A percentile compares a stretch with the other conserved stretches of the same genome.
phyloP scores from a whole-genome alignment of 2,329 filamentous ascomycete genomes.

The Pseudogymnoascus sp. region DNA sequence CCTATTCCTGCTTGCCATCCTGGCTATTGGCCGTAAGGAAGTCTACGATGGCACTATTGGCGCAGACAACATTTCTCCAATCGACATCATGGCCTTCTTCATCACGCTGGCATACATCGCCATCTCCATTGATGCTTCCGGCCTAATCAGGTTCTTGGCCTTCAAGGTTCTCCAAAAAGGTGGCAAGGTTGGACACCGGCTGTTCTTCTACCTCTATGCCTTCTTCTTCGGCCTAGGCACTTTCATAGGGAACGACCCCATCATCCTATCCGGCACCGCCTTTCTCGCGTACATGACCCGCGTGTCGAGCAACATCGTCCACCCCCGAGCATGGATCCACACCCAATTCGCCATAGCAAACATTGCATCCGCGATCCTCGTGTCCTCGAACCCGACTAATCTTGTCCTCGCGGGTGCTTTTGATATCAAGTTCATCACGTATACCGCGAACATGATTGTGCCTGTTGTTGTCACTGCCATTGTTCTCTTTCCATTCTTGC shows the following conservation, averaged over 20 bases:
- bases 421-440: conserved; percentile 61
- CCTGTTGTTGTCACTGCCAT: conserved; percentile 61
- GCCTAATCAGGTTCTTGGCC: conserved; percentile 60
- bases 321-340: conserved; percentile 65
- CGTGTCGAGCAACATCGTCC: conserved; percentile 62
- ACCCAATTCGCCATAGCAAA: conserved; percentile 66
- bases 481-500: conserved; percentile 59
- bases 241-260: conserved; percentile 68
- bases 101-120: conserved; percentile 67
- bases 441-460: conserved; percentile 71
- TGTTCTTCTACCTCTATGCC: conserved; percentile 65
- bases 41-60: conserved; percentile 62
- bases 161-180: conserved; percentile 63
- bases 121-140: conserved; percentile 69
- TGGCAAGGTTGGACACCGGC: conserved; percentile 54
- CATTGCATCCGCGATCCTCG: conserved; percentile 65
- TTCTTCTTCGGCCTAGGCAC: conserved; percentile 63
- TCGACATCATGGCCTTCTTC: conserved; percentile 71
- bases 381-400: conserved; percentile 72
- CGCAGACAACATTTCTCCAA: conserved; percentile 55
- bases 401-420: conserved; percentile 67
- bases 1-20: conserved; percentile 61
- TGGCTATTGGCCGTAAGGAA: conserved; percentile 57
- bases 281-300: conserved; percentile 72
- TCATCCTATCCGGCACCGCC: conserved; percentile 65